phyloP scores from a whole-genome alignment of 192 early-diverging fungal genomes.

The Gonapodya sp. region DNA sequence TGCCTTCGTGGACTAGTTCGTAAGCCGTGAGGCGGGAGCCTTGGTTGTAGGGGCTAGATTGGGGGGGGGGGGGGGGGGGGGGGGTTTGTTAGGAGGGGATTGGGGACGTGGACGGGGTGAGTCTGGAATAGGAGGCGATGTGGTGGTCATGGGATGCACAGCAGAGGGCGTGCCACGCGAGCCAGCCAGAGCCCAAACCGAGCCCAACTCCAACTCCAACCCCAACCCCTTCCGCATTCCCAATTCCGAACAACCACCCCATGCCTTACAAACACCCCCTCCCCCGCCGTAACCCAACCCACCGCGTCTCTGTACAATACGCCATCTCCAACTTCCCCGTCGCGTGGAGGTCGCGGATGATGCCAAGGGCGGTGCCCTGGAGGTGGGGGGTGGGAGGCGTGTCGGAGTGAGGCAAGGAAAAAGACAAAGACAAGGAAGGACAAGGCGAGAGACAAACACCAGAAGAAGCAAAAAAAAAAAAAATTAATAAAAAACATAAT shows the following conservation, averaged over 20 bases:
- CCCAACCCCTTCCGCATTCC: no score
- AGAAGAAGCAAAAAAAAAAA: no score
- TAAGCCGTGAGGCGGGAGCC: conserved; percentile 90
- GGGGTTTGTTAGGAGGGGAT: neutral
- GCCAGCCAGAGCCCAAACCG: no score
- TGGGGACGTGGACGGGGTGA: neutral
- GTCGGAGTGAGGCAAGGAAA: no score
- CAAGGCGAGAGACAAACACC: no score
- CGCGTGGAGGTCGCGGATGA: conserved; percentile 67
- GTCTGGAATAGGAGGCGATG: neutral
- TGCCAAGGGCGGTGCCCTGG: conserved; percentile 87
- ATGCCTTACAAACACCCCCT: neutral
- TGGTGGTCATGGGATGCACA: no score
- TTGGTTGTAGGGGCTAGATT: conserved; percentile 82
- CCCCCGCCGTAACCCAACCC: no score
- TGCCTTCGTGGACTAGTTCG: conserved; percentile 85
- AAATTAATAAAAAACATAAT: no score
- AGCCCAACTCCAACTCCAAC: no score
- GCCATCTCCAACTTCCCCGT: conserved; percentile 53
- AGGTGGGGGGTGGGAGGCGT: no score
- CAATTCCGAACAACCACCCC: neutral
- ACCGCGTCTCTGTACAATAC: conserved; percentile 88
- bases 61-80: neutral
- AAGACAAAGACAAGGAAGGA: no score
- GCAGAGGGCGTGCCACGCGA: no score